Evolutionary conservation across 768 basidiomycete species (phyloP).

Genomic region (Gautieria morchelliformis): DNA sequence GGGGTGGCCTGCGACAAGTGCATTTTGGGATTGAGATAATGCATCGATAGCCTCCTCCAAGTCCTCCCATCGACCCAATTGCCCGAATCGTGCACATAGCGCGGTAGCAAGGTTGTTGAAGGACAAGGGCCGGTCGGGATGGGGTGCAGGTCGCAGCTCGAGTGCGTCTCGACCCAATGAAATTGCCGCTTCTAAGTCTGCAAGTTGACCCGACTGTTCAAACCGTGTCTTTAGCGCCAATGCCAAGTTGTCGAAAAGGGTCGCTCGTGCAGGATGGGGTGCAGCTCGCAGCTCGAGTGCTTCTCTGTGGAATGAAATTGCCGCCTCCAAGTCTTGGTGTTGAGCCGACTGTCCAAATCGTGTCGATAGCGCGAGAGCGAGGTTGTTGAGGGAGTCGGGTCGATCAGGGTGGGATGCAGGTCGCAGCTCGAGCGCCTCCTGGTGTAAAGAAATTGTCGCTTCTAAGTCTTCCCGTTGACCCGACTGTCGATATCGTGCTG

Average conservation of each 20-base stretch:
- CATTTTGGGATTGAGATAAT: neutral
- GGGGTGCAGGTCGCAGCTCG: neutral
- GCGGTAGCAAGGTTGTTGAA: slow-evolving; percentile 21
- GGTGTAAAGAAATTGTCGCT: slow-evolving; percentile 18
- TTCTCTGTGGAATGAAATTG: slow-evolving; percentile 9
- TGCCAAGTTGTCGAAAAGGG: slow-evolving; percentile 11
- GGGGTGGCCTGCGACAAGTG: neutral
- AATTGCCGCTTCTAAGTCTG: slow-evolving; percentile 20
- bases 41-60: slow-evolving; percentile 19
- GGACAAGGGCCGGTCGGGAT: slow-evolving; percentile 12
- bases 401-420: slow-evolving; percentile 12
- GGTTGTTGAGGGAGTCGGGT: slow-evolving; percentile 15
- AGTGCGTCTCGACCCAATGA: slow-evolving; percentile 12
- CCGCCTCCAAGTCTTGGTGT: slow-evolving; percentile 23
- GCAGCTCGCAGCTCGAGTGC: slow-evolving; percentile 11
- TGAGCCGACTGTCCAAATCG: slow-evolving; percentile 18
- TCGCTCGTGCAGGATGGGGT: slow-evolving; percentile 10
- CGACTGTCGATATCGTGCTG: slow-evolving; percentile 16
- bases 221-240: slow-evolving; percentile 14
- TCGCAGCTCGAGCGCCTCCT: slow-evolving; percentile 3
- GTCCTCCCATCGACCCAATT: slow-evolving; percentile 16
- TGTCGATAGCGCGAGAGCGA: slow-evolving; percentile 19
- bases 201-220: slow-evolving; percentile 17
- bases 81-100: slow-evolving; percentile 20
- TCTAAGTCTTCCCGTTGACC: slow-evolving; percentile 19